Evolutionary conservation across 371 early-diverging fungal genomes (phyloP), one percentile per base, ranked within the genome.

Genomic region (Mortierella sp.): DNA sequence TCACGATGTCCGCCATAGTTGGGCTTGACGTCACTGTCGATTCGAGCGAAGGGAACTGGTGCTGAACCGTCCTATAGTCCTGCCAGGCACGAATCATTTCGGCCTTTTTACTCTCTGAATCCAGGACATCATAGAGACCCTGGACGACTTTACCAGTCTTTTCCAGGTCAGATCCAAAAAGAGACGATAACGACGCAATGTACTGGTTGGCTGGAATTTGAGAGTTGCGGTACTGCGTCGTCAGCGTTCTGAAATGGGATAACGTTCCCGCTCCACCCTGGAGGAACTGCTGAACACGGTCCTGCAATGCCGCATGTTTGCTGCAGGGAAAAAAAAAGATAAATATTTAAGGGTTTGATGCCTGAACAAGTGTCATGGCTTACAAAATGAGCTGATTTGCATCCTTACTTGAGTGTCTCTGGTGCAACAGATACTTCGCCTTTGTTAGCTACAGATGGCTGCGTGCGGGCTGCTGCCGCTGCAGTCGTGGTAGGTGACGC

Each of bases 1-100:
- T 65, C 2, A 72, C 80, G 50, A 76, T 76, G 46, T 78, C 76
- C 7, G 79, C 81, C 60, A 76, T 68, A n/a, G 83, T 70, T 19
- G 70, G 61, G 27, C 26, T 47, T 15, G 75, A 67, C 5, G 61
- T 59, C 31, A 49, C 71, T 1, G 60, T 48, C 19, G 75, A 55
- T 19, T 73, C 75, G 4, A 73, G 53, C 9, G 75, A 68, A 0
- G 75, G 64, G 56, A 72, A 62, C 55, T 80, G 51, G 49, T 39
- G 62, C 51, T 68, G 67, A 26, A 80, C 78, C 17, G 86, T 84
- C 58, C 90, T 88, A 44, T 81, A 87, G 72, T 93, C 92, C 34
- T 91, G 86, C 91, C 89, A 91, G 0, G 84, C 87, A 17, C 87
- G 80, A 31, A 92, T 73, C 72, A 94, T 76, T 28, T 89, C 91